Evolutionary conservation across 2,329 filamentous ascomycete genomes (phyloP).

Genomic region (Colletotrichum simmondsii): DNA sequence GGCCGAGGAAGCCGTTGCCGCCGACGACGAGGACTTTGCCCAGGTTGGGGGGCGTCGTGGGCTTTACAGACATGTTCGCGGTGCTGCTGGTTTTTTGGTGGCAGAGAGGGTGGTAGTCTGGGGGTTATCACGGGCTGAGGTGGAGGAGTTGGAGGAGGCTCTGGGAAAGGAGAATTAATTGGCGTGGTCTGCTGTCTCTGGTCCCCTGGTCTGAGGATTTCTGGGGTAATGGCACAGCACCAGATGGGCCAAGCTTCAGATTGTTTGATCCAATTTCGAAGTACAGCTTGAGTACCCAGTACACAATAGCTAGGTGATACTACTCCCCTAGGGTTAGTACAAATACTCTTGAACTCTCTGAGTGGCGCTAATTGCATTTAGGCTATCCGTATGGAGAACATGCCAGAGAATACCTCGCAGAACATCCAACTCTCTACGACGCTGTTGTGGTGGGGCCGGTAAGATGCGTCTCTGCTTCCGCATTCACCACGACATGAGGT

Average conservation of each 20-base stretch:
- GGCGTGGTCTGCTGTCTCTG: slow-evolving; percentile 2
- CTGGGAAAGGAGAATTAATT: background rate
- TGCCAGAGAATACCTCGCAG: slow-evolving; percentile 7
- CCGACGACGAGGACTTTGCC: slow-evolving; percentile 83
- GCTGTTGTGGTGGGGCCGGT: background rate
- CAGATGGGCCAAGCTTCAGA: slow-evolving; percentile 12
- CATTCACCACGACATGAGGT: background rate
- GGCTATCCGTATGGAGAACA: background rate
- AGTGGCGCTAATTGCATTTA: slow-evolving; percentile 22
- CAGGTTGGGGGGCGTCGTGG: slow-evolving; percentile 49
- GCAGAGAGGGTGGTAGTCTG: background rate
- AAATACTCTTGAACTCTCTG: slow-evolving; percentile 15
- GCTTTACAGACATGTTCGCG: slow-evolving; percentile 43
- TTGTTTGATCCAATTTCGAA: slow-evolving; percentile 3
- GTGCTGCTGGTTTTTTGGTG: background rate
- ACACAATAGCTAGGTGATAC: background rate
- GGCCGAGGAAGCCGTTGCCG: slow-evolving; percentile 86
- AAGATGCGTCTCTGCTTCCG: background rate
- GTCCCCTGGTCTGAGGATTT: slow-evolving; percentile 9
- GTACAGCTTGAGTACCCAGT: slow-evolving; percentile 14
- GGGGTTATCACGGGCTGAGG: background rate
- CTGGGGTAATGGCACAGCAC: slow-evolving; percentile 17
- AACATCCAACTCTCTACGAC: background rate
- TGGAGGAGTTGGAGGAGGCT: background rate
- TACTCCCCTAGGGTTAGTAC: background rate